A percentile compares a stretch with the other conserved stretches of the same genome.
Conservation (phyloP, 345 rosid genomes). For the Alliaria petiolata region DNA sequence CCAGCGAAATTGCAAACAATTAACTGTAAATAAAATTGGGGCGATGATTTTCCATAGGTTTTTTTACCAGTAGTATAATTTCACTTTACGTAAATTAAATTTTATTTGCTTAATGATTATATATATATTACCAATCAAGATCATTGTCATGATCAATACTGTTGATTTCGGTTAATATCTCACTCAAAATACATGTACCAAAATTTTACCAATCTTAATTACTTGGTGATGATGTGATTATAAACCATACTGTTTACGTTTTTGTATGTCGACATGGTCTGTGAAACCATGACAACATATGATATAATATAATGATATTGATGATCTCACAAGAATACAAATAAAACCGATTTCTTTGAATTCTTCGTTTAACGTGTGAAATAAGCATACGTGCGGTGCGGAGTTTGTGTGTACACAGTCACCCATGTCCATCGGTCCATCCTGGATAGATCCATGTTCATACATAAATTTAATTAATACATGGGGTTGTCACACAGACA, state of each 20-base stretch:
- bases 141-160: background rate
- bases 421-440: background rate
- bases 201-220: background rate
- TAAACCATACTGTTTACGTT: background rate
- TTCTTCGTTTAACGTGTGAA: slow-evolving; percentile 22
- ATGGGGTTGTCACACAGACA: no score
- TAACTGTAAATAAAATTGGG: no score
- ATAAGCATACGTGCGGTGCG: slow-evolving; percentile 5
- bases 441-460: no score
- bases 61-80: no score
- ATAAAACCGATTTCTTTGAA: slow-evolving; percentile 22
- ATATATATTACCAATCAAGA: background rate
- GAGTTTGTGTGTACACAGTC: background rate
- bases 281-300: background rate
- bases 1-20: background rate
- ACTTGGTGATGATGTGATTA: background rate
- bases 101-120: background rate
- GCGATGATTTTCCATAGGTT: no score
- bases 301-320: background rate
- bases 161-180: background rate
- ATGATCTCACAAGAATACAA: slow-evolving; percentile 21
- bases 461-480: no score
- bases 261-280: slow-evolving; percentile 18
- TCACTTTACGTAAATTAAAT: no score
- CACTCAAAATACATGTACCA: background rate